Evolutionary conservation across 2,329 filamentous ascomycete genomes (phyloP).

Genomic region (Stylonectria norvegica): DNA sequence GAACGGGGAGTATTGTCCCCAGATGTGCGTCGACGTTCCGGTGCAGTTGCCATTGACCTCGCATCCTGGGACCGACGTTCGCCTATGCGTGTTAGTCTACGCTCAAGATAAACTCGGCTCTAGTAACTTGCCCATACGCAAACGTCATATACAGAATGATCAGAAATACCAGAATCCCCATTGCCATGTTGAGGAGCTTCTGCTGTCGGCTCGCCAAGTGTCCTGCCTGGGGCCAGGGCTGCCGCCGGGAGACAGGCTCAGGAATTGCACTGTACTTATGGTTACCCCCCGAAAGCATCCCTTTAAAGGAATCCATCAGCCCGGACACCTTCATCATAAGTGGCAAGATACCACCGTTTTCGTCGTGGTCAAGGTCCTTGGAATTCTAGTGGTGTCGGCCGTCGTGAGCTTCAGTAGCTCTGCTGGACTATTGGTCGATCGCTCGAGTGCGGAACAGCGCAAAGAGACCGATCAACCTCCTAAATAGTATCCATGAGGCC

Average conservation of each 20-base stretch:
- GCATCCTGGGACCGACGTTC: constrained; percentile 17
- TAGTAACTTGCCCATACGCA: background rate
- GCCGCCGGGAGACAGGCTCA: constrained; percentile 7
- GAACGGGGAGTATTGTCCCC: constrained; percentile 88
- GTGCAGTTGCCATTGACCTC: constrained; percentile 45
- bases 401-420: no score
- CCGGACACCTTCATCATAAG: constrained; percentile 6
- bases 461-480: no score
- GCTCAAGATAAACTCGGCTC: background rate
- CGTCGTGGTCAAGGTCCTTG: no score
- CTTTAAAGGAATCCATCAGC: constrained; percentile 17
- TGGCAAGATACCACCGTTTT: no score
- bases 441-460: no score
- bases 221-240: background rate
- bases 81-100: constrained; percentile 3
- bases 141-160: constrained; percentile 1
- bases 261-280: constrained; percentile 31
- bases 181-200: constrained; percentile 4
- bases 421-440: no score
- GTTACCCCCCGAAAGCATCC: constrained; percentile 13
- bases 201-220: background rate
- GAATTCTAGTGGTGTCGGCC: no score
- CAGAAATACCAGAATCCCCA: constrained; percentile 3
- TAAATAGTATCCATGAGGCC: no score
- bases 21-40: constrained; percentile 55